Evolutionary conservation across 768 basidiomycete genomes (phyloP), one percentile per base, ranked within the genome.

Genomic region (Suillus subluteus): DNA sequence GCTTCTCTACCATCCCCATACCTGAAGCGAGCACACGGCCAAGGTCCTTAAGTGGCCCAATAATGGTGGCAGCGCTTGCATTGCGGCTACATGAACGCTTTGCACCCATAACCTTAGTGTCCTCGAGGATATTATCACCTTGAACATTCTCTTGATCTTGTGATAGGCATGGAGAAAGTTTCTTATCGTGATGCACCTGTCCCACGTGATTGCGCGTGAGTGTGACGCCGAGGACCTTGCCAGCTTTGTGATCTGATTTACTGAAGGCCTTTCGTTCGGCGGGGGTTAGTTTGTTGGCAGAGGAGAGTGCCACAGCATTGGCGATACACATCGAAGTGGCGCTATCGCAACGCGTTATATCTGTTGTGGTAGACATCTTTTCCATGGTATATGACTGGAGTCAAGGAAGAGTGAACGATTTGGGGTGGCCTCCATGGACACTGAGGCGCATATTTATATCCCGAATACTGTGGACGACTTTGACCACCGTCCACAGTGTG

Each of bases 131-230:
- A 3, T 64, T 1, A 40, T 35, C 9, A 37, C 37, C 21, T 21
- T 54, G 63, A 18, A 13, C 16, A 32, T 58, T 50, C 58, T 58
- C 58, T 18, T 63, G 38, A 15, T 54, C 46, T 13, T 58, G 15
- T 16, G 23, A 26, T 59, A 23, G 58, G 23, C 38, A 4, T 23
- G 40, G 21, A 21, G 38, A 38, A 40, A 16, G 26, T 32, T 23
- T 58, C n/a, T 23, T 13, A 26, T 13, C n/a, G 0, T 38, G n/a
- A n/a, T n/a, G n/a, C n/a, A n/a, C n/a, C n/a, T n/a, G n/a, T n/a
- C n/a, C n/a, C n/a, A n/a, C n/a, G n/a, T n/a, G 41, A 55, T 70
- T 66, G 41, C 65, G 67, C 59, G 69, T 70, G 63, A 70, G 56
- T 21, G 69, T 69, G 21, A 69, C 62, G 9, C 69, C 69, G n/a